phyloP scores from a whole-genome alignment of 2,329 filamentous ascomycete species.

The Xylaria sp. region DNA sequence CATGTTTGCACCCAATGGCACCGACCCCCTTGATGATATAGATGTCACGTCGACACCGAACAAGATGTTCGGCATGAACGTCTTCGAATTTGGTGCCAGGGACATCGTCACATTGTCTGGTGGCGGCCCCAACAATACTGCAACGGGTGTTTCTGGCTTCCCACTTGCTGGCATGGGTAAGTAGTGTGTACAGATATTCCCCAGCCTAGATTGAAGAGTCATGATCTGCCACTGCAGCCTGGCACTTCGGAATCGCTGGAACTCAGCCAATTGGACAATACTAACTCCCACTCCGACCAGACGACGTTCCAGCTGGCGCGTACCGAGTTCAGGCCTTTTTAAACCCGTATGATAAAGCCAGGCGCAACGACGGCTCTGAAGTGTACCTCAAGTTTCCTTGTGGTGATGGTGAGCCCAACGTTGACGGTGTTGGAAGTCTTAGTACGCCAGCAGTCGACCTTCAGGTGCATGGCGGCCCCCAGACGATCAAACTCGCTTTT shows the following conservation, averaged over 20 bases:
- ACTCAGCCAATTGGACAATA: neutral
- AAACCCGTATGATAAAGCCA: slow-evolving; percentile 37
- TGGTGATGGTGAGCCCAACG: slow-evolving; percentile 38
- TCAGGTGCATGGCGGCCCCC: slow-evolving; percentile 29
- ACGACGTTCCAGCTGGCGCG: slow-evolving; percentile 34
- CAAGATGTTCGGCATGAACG: slow-evolving; percentile 41
- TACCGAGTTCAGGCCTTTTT: slow-evolving; percentile 42
- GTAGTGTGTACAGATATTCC: neutral
- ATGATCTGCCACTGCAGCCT: neutral
- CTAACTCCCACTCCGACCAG: slow-evolving; percentile 16
- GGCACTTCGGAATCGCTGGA: neutral
- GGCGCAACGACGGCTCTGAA: slow-evolving; percentile 37
- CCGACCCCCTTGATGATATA: slow-evolving; percentile 40
- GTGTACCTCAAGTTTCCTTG: slow-evolving; percentile 39
- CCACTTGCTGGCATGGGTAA: slow-evolving; percentile 36
- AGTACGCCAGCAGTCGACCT: slow-evolving; percentile 35
- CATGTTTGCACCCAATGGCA: slow-evolving; percentile 42
- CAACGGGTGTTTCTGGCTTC: slow-evolving; percentile 36
- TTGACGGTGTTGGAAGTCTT: slow-evolving; percentile 39
- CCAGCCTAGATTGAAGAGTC: neutral
- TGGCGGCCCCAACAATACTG: slow-evolving; percentile 21
- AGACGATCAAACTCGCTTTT: slow-evolving; percentile 38
- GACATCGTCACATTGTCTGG: slow-evolving; percentile 35
- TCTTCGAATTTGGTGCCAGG: slow-evolving; percentile 33
- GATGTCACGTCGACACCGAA: slow-evolving; percentile 41